These are phyloP conservation scores for Colletotrichum filicis DNA, from an alignment of 2,329 filamentous ascomycete genomes.

Conservation along the genomic window DNA sequence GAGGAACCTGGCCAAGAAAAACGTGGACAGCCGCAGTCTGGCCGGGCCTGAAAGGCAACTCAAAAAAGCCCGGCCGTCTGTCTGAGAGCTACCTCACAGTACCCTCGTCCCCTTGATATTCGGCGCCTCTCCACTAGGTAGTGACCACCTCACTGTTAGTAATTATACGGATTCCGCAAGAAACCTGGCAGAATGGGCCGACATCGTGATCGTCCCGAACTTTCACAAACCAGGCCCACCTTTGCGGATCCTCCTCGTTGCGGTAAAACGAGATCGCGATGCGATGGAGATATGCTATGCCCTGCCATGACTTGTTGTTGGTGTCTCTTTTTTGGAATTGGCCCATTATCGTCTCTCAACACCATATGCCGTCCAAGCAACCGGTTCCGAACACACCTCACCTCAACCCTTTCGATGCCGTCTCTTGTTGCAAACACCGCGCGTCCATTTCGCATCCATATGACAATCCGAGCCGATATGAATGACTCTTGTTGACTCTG, in stretches of 20 bases:
- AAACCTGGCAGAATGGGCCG: conserved; percentile 16
- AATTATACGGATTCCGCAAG: background rate
- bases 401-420: background rate
- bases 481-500: conserved; percentile 23
- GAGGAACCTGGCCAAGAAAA: background rate
- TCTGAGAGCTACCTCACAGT: background rate
- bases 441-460: background rate
- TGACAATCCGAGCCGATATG: conserved; percentile 2
- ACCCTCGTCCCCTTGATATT: background rate
- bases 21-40: background rate
- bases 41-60: background rate
- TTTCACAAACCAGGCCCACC: conserved; percentile 17
- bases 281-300: background rate
- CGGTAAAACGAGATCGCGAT: background rate
- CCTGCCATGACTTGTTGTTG: background rate
- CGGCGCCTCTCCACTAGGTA: too few species aligned
- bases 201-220: conserved; percentile 32
- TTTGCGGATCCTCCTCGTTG: background rate
- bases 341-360: background rate
- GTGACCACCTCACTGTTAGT: too few species aligned
- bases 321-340: background rate
- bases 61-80: background rate
- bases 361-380: background rate
- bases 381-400: background rate
- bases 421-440: background rate